These are phyloP conservation scores for Irpex sp. DNA, from an alignment of 1,284 basidiomycete genomes.

Conservation along the genomic window DNA sequence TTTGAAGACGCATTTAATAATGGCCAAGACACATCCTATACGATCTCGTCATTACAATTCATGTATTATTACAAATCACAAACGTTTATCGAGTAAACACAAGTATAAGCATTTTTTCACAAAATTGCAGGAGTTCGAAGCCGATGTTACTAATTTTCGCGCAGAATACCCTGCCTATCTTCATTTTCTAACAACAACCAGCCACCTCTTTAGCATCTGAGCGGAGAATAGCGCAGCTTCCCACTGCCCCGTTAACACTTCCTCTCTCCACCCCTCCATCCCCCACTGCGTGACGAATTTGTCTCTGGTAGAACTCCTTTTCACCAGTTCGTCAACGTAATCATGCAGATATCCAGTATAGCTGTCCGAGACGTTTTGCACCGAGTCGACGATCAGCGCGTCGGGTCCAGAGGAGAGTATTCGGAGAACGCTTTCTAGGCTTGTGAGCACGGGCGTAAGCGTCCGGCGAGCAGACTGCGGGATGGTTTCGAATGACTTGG, in stretches of 20 bases:
- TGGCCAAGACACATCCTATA: no score
- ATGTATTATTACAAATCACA: no score
- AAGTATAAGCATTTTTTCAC: no score
- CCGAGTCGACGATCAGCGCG: conserved; percentile 28
- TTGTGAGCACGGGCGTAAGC: conserved; percentile 27
- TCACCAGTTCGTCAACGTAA: conserved; percentile 30
- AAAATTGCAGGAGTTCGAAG: no score
- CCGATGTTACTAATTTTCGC: neutral
- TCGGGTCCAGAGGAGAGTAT: conserved; percentile 23
- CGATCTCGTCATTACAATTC: no score
- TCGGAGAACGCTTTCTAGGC: conserved; percentile 28
- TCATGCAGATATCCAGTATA: neutral
- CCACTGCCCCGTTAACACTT: conserved; percentile 42
- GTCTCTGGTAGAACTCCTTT: conserved; percentile 19
- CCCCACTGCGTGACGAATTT: conserved; percentile 31
- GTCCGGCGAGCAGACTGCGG: conserved; percentile 1
- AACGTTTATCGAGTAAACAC: no score
- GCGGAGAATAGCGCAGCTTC: conserved; percentile 45
- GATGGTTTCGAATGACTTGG: neutral
- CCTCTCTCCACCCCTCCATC: conserved; percentile 40
- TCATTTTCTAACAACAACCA: conserved; percentile 15
- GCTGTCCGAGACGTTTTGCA: conserved; percentile 16
- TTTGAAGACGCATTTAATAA: no score
- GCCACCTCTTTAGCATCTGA: conserved; percentile 34
- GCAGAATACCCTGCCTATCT: neutral